Evolutionary conservation across 1,284 basidiomycete genomes (phyloP), one percentile per base, ranked within the genome.

Genomic region (Fomes fomentarius): DNA sequence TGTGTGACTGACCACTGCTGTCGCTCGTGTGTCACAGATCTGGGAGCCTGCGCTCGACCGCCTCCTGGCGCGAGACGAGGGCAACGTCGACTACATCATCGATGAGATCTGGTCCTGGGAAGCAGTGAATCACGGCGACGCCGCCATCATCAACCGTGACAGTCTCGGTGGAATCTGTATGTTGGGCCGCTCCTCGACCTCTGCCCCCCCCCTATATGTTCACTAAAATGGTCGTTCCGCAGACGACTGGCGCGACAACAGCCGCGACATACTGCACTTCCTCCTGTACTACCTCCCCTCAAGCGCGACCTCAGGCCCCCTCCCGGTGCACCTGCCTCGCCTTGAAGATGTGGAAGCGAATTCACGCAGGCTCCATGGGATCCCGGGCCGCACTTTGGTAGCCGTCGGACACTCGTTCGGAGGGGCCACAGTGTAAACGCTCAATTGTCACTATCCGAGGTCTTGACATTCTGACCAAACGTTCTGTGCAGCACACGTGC

Each of bases 361-460:
- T 1, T 50, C 63, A 38, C 76, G 87, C 47, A 65, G 69, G 57
- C 58, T 62, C 10, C 60, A 68, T 25, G 83, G 89, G 3, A 79
- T 83, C 63, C 52, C 45, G 3, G 58, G 70, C 21, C 78, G 84
- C 15, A 79, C 65, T 11, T 65, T 92, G 3, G 72, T 94, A 21
- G 82, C 77, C 1, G 70, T 94, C 2, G 94, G 93, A 0, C 93
- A 97, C 68, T 95, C 92, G 0, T 86, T 90, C 55, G 91, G 93
- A 24, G 92, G 89, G 1, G 87, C 84, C 58, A 81, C 83, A 2
- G 76, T 80, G 88, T 91, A 65, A 67, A 84, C 72, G 26, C 11
- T 42, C 21, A 28, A 35, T 7, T 24, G 4, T 5, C 25, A 31
- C 28, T 24, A 45, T 35, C 30, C 26, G n/a, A 41, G 26, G 28